Evolutionary conservation across 1,284 basidiomycete genomes (phyloP).

Genomic region (Pseudozyma pruni): DNA sequence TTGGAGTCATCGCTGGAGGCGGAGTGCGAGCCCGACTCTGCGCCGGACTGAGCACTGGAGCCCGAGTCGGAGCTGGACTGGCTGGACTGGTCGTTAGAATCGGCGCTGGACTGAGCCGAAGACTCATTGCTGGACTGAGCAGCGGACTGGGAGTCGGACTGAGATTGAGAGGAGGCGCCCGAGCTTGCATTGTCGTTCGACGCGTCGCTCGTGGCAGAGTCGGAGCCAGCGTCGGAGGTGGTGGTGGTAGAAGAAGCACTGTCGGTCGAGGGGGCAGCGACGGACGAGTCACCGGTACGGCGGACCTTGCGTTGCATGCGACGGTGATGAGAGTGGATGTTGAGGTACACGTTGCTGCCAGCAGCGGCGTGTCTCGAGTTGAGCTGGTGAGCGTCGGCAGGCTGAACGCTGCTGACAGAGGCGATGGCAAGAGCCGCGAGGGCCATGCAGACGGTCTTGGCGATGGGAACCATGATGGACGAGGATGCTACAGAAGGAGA

Average conservation of each 20-base stretch:
- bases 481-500: conserved; percentile 3
- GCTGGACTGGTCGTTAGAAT: conserved; percentile 11
- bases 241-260: conserved; percentile 19
- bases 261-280: conserved; percentile 8
- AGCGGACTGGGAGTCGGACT: conserved; percentile 12
- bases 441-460: conserved; percentile 48
- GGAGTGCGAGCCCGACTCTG: conserved; percentile 7
- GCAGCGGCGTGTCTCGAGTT: conserved; percentile 41
- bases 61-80: conserved; percentile 4
- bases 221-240: conserved; percentile 17
- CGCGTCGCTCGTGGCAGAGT: conserved; percentile 33
- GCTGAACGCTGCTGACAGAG: conserved; percentile 29
- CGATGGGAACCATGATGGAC: conserved; percentile 49
- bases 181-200: conserved; percentile 23
- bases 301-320: conserved; percentile 54
- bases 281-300: conserved; percentile 27
- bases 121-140: conserved; percentile 17
- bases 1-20: conserved; percentile 6
- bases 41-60: conserved; percentile 9
- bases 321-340: conserved; percentile 47
- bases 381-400: conserved; percentile 47
- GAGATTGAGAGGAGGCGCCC: conserved; percentile 1
- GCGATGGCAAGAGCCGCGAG: conserved; percentile 48
- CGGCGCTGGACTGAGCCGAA: neutral
- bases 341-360: conserved; percentile 51